These are phyloP conservation scores for Paspalum vaginatum DNA, from an alignment of 176 grass and related monocot genomes.

Conservation along the genomic window DNA sequence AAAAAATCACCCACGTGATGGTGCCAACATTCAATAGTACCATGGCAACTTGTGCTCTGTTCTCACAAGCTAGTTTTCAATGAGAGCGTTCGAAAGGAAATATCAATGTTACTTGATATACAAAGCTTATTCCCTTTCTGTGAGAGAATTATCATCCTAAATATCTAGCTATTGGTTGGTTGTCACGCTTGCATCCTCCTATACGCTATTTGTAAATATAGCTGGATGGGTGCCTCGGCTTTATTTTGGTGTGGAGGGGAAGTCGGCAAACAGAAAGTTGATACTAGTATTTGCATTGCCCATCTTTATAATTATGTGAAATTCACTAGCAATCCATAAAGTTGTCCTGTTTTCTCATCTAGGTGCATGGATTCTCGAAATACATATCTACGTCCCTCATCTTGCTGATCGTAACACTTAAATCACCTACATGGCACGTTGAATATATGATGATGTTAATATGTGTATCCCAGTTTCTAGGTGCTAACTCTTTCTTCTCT, in stretches of 20 bases:
- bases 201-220: neutral
- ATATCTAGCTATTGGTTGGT: neutral
- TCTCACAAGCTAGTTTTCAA: too few species aligned
- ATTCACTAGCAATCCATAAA: too few species aligned
- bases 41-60: neutral
- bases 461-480: too few species aligned
- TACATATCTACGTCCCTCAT: too few species aligned
- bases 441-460: too few species aligned
- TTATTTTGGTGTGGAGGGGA: neutral
- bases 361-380: too few species aligned
- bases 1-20: neutral
- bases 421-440: too few species aligned
- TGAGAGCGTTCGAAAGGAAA: slow-evolving; percentile 1
- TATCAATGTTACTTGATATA: neutral
- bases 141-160: neutral
- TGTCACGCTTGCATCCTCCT: neutral
- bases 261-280: neutral
- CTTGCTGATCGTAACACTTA: too few species aligned
- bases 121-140: neutral
- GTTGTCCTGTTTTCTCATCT: too few species aligned
- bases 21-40: neutral
- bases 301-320: neutral
- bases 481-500: too few species aligned
- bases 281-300: slow-evolving; percentile 13
- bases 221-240: neutral